Evolutionary conservation across 2,329 filamentous ascomycete species (phyloP).

Genomic region (Teratosphaeria gauchensis): DNA sequence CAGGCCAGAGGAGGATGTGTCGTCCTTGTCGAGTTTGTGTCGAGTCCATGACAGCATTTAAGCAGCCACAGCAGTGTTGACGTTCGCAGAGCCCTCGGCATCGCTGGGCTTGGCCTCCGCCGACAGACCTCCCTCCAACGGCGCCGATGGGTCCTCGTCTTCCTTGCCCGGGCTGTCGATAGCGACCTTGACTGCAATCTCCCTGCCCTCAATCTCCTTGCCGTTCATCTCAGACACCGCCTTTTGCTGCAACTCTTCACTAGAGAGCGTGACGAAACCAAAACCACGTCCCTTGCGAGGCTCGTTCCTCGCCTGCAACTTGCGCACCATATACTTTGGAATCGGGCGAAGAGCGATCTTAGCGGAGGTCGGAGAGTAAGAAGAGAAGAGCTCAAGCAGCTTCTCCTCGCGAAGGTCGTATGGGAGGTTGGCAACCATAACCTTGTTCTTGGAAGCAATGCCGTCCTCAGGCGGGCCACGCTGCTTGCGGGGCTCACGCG

Average conservation of each 20-base stretch:
- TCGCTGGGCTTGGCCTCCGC: conserved; percentile 24
- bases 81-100: conserved; percentile 26
- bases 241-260: conserved; percentile 95
- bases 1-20: not conserved
- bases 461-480: conserved; percentile 95
- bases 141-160: conserved; percentile 56
- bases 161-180: conserved; percentile 99
- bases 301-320: conserved; percentile 95
- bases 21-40: not conserved
- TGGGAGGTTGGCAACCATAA: conserved; percentile 99
- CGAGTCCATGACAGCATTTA: not conserved
- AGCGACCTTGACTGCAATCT: conserved; percentile 99
- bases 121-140: conserved; percentile 32
- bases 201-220: conserved; percentile 96
- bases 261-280: conserved; percentile 91
- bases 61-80: conserved; percentile 19
- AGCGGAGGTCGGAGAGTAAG: conserved; percentile 84
- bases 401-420: conserved; percentile 97
- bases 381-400: conserved; percentile 95
- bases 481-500: conserved; percentile 55
- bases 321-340: conserved; percentile 99
- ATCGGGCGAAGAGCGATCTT: conserved; percentile 99
- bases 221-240: conserved; percentile 97
- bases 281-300: conserved; percentile 98
- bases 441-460: conserved; percentile 97